Evolutionary conservation across 2,329 filamentous ascomycete species (phyloP).

Genomic region (Colletotrichum higginsianum): DNA sequence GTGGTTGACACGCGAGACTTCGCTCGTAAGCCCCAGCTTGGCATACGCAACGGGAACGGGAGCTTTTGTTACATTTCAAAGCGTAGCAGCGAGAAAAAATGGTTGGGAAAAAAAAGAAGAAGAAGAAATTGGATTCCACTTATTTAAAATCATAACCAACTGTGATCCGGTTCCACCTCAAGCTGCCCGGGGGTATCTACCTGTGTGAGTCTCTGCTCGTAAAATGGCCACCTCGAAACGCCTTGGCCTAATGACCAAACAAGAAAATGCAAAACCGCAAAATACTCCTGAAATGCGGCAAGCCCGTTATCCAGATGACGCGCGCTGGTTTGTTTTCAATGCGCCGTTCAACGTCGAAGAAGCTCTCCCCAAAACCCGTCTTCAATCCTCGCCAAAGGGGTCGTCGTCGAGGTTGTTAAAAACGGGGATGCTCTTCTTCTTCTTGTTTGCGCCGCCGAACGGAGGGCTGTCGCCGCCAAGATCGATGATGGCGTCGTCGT

Average conservation of each 20-base stretch:
- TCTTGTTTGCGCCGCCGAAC: slow-evolving; percentile 9
- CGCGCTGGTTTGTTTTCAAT: background rate
- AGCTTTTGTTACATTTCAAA: background rate
- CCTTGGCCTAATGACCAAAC: background rate
- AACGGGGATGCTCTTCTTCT: slow-evolving; percentile 4
- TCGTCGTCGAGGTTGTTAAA: slow-evolving; percentile 32
- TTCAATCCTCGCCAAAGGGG: slow-evolving; percentile 35
- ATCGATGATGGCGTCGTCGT: slow-evolving; percentile 32
- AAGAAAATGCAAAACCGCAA: background rate
- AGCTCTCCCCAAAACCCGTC: background rate
- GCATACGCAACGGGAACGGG: slow-evolving; percentile 2
- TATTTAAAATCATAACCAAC: no score
- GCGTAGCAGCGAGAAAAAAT: slow-evolving; percentile 1
- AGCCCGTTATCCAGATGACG: background rate
- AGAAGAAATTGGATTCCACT: no score
- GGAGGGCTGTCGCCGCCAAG: slow-evolving; percentile 24
- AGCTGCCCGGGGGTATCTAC: slow-evolving; percentile 3
- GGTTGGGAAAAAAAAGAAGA: background rate
- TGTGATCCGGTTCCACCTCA: background rate
- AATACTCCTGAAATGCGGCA: no score
- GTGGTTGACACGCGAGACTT: background rate
- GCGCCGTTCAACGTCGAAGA: background rate
- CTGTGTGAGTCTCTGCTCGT: background rate
- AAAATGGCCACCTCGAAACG: background rate
- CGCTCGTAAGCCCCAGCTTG: background rate